A percentile compares a stretch with the other conserved stretches of the same genome.
Conservation (phyloP, 495 filamentous ascomycete species). For the Mycothermus thermophilus region DNA sequence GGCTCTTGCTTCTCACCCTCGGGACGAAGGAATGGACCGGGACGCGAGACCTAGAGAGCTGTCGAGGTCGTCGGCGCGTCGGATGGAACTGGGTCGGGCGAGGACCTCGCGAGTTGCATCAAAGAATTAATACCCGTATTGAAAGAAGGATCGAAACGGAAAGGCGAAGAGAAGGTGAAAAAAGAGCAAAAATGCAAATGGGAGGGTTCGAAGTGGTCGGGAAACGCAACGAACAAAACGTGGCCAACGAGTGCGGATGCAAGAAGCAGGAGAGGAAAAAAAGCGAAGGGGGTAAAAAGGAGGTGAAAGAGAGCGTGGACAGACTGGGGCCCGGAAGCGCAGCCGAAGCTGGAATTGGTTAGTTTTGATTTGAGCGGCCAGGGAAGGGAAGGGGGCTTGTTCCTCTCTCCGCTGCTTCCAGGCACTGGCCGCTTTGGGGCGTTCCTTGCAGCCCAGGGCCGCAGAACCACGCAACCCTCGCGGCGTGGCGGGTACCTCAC, state of each 20-base stretch:
- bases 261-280: too few species aligned
- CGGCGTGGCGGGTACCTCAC: too few species aligned
- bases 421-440: too few species aligned
- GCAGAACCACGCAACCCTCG: too few species aligned
- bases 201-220: too few species aligned
- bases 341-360: too few species aligned
- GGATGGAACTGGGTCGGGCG: conserved; percentile 1
- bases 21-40: background rate
- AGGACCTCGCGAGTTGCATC: conserved; percentile 4
- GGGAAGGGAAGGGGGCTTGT: conserved; percentile 1
- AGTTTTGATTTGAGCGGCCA: conserved; percentile 17
- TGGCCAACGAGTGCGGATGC: too few species aligned
- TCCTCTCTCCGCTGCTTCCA: conserved; percentile 1
- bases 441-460: conserved; percentile 4
- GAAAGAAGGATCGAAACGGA: conserved; percentile 15
- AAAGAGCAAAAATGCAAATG: conserved; percentile 8
- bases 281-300: conserved; percentile 13
- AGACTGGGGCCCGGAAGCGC: conserved; percentile 8
- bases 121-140: conserved; percentile 15
- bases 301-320: conserved; percentile 14
- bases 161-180: conserved; percentile 6
- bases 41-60: conserved; percentile 1
- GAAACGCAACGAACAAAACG: too few species aligned
- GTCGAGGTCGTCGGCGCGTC: too few species aligned
- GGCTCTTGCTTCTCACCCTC: too few species aligned